Evolutionary conservation across 495 filamentous ascomycete species (phyloP).

Genomic region (Tuber borchii): DNA sequence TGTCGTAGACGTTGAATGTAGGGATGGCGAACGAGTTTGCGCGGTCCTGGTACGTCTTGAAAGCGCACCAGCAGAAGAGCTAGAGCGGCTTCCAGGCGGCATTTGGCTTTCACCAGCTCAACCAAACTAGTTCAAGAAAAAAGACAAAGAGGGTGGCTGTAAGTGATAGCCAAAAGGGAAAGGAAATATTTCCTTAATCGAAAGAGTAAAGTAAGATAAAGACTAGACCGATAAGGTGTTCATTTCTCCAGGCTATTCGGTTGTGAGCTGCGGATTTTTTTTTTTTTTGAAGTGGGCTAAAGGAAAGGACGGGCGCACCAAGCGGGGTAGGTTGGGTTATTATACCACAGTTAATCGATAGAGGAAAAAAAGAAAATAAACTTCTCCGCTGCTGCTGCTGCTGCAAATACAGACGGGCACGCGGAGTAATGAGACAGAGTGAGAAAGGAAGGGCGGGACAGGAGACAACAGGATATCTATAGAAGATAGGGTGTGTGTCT

Average conservation of each 20-base stretch:
- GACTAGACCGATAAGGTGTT: slow-evolving; percentile 11
- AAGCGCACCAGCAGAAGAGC: slow-evolving; percentile 14
- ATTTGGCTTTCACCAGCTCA: slow-evolving; percentile 18
- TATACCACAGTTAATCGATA: background rate
- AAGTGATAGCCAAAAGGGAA: slow-evolving; percentile 7
- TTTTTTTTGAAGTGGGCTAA: background rate
- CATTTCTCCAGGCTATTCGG: slow-evolving; percentile 15
- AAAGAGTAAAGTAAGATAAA: slow-evolving; percentile 16
- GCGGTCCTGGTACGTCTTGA: slow-evolving; percentile 15
- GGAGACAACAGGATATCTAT: slow-evolving; percentile 3
- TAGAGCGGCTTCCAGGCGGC: slow-evolving; percentile 28
- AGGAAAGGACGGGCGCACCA: background rate
- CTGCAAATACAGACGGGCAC: background rate
- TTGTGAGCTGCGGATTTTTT: background rate
- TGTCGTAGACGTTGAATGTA: slow-evolving; percentile 9
- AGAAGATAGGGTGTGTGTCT: background rate
- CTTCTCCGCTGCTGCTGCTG: background rate
- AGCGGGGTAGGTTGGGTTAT: background rate
- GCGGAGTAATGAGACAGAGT: background rate
- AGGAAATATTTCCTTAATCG: slow-evolving; percentile 15
- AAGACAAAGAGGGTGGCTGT: background rate
- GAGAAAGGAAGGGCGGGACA: background rate
- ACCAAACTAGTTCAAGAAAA: background rate
- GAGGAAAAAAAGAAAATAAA: background rate
- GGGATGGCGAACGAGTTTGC: slow-evolving; percentile 17